Conservation (phyloP, 768 basidiomycete genomes). For the Melanogaster broomeanus region DNA sequence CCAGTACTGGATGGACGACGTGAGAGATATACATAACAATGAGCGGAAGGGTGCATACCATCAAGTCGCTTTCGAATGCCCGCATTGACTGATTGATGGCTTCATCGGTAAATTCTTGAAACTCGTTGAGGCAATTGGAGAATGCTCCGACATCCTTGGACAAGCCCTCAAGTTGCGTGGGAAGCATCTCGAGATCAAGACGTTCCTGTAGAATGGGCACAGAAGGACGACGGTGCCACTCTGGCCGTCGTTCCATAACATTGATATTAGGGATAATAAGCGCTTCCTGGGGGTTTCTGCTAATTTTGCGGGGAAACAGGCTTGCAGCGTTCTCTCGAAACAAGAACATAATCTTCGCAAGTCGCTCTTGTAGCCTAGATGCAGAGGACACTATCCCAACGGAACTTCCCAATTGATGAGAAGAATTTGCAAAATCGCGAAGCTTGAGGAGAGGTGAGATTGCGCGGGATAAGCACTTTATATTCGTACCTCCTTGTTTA, state of each 20-base stretch:
- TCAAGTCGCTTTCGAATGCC: slow-evolving; percentile 49
- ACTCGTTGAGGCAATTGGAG: slow-evolving; percentile 50
- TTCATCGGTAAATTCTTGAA: slow-evolving; percentile 56
- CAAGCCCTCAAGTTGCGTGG: slow-evolving; percentile 44
- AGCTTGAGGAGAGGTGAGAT: slow-evolving; percentile 33
- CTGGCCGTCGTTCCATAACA: slow-evolving; percentile 29
- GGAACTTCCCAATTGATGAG: slow-evolving; percentile 54
- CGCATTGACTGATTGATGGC: slow-evolving; percentile 48
- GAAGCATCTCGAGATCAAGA: slow-evolving; percentile 49
- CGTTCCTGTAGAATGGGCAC: slow-evolving; percentile 35
- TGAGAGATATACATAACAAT: not conserved
- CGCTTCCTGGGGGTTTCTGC: slow-evolving; percentile 35
- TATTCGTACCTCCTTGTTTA: slow-evolving; percentile 47
- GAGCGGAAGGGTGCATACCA: slow-evolving; percentile 25
- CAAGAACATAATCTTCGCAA: slow-evolving; percentile 48
- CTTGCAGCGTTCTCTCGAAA: slow-evolving; percentile 57
- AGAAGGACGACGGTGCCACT: slow-evolving; percentile 37
- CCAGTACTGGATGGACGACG: slow-evolving; percentile 42
- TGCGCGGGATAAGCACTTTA: not conserved
- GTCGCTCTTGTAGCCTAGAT: slow-evolving; percentile 48
- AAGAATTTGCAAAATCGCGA: slow-evolving; percentile 55
- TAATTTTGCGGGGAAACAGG: slow-evolving; percentile 49
- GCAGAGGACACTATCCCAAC: slow-evolving; percentile 57
- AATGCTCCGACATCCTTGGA: slow-evolving; percentile 50
- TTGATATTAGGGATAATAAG: slow-evolving; percentile 35